Evolutionary conservation across 2,329 filamentous ascomycete genomes (phyloP), one percentile per base, ranked within the genome.

Genomic region (Fusarium sp.): DNA sequence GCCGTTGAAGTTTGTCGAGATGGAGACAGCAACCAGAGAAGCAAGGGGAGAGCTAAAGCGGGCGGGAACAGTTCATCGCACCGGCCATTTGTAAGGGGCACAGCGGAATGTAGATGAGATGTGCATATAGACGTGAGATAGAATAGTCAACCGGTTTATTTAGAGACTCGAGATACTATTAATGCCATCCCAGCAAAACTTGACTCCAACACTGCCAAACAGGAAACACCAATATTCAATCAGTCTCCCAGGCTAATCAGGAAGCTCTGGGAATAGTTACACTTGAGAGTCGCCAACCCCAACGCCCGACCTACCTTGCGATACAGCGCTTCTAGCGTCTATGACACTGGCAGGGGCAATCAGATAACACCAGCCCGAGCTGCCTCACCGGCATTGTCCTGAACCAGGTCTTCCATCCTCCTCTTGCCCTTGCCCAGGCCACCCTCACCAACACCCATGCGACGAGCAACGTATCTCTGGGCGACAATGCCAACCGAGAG

Each of bases 401-500:
- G 84, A 3, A 91, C 79, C 1, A 91, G 80, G 25, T 87, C 86
- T 74, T 91, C 89, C 73, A 88, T 84, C 76, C 85, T 87, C 78
- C 87, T 93, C 79, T 91, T 92, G 13, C 90, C 90, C 81, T 87
- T 88, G 25, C 89, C 90, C 47, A 91, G 83, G 6, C 87, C 86
- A 13, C 94, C 93, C 82, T 97, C 95, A 14, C 96, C 96, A 11
- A 99, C 96, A 14, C 97, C 96, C 97, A 99, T 99, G 66, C 97
- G 88, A 70, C 94, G 91, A 6, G 97, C 96, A 22, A 99, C 97
- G 81, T 99, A 99, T 73, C 95, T 89, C 88, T 99, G 97, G 3
- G 97, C 97, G 5, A 98, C 92, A 9, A 98, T 87, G 20, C 97
- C 96, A 1, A 97, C 90, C 5, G 91, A 90, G 58, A 98, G 86